Base-by-base conservation (phyloP, 495 filamentous ascomycete genomes). In the Penicillium bialowiezense region DNA sequence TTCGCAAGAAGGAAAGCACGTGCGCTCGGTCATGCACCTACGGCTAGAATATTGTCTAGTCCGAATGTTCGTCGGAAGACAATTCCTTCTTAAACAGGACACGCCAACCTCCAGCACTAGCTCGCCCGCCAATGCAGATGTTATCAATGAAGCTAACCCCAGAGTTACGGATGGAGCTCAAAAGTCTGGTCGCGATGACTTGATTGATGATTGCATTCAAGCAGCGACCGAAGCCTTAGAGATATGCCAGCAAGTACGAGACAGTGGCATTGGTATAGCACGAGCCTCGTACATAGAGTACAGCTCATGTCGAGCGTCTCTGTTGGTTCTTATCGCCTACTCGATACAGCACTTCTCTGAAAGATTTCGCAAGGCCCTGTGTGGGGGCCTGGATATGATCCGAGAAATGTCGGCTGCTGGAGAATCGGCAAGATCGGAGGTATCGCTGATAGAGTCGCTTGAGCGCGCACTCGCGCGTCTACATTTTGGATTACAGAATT, bases 281-380 rank as follows among this genome's bases (percentile, higher is more conserved):
- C 55, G 67, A 48, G 60, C 67, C 3, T 69, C 64, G 0, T 72
- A 72, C 39, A 61, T 61, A 8, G 68, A 72, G 37, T 72, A 63
- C 50, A 72, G 64, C 38, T 60, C 64, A 23, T 70, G 67, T 37
- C 63, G 68, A 17, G 68, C 63, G 3, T 62, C 68, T 1, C 35
- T 72, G 3, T 48, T 72, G 5, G 67, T 67, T 10, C 41, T 72
- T 6, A 63, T 70, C 19, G 65, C 68, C 12, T 56, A 67, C 36
- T 59, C 58, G 0, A 60, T 70, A 12, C 53, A 65, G 14, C 54
- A 41, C 6, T 54, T 52, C 14, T 61, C 63, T 0, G 59, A 56
- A 14, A 43, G 53, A 15, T 56, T 54, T 21, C 50, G 55, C 1
- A 52, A 51, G 9, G 18, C 52, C 3, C 38, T 71, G 7, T 54